Percentiles rank a stretch among this genome's conserved stretches.
Conservation (phyloP, 1,284 basidiomycete species). For the Papiliotrema nemorosa region DNA sequence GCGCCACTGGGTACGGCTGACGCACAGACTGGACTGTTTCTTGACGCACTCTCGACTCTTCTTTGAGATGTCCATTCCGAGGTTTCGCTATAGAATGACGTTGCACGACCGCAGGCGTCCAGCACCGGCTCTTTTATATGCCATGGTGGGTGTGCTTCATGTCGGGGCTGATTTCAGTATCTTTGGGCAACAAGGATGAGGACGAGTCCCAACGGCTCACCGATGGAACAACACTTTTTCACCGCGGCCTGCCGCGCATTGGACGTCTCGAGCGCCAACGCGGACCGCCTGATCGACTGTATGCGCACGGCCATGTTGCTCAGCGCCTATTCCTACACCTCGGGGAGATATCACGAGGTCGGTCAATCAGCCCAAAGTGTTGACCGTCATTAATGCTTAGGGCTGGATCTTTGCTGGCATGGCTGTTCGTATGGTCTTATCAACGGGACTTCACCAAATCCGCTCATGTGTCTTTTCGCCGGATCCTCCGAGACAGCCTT, state of each 20-base stretch:
- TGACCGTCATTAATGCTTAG: slow-evolving; percentile 3
- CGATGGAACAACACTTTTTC: slow-evolving; percentile 38
- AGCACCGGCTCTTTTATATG: slow-evolving; percentile 38
- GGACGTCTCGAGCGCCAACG: slow-evolving; percentile 31
- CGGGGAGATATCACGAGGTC: slow-evolving; percentile 39
- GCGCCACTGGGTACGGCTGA: background rate
- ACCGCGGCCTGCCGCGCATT: slow-evolving; percentile 31
- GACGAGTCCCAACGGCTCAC: slow-evolving; percentile 26
- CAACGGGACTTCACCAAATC: slow-evolving; percentile 44
- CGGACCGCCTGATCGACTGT: slow-evolving; percentile 41
- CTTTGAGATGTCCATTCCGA: slow-evolving; percentile 44
- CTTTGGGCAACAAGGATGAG: slow-evolving; percentile 44
- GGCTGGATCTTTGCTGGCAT: slow-evolving; percentile 39
- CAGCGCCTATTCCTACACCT: slow-evolving; percentile 37
- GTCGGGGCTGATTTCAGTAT: slow-evolving; percentile 24
- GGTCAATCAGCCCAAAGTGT: background rate
- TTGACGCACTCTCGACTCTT: slow-evolving; percentile 37
- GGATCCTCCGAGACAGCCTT: slow-evolving; percentile 20
- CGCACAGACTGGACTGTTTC: slow-evolving; percentile 33
- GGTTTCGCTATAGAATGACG: slow-evolving; percentile 41
- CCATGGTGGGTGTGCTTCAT: slow-evolving; percentile 25
- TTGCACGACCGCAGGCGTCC: slow-evolving; percentile 38
- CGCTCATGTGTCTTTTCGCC: slow-evolving; percentile 24
- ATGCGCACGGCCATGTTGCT: slow-evolving; percentile 40
- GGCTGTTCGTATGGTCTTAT: slow-evolving; percentile 26